Percentiles rank a stretch among this genome's conserved stretches.
phyloP scores from a whole-genome alignment of 306 rosid genomes.

The Prunus fruticosa region DNA sequence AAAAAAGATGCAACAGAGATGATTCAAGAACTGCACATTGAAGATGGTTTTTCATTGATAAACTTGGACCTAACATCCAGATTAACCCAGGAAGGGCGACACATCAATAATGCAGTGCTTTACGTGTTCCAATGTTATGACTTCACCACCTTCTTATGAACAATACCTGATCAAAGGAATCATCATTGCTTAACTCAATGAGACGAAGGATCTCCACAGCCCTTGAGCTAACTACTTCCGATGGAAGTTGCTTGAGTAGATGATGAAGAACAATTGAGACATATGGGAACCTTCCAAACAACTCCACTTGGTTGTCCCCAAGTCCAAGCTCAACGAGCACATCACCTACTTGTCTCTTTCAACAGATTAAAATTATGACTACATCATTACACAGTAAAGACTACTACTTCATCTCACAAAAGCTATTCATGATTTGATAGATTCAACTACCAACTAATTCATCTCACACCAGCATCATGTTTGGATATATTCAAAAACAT shows the following conservation, averaged over 20 bases:
- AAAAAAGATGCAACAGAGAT: slow-evolving; percentile 9
- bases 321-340: slow-evolving; percentile 74
- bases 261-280: slow-evolving; percentile 79
- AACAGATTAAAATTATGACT: slow-evolving; percentile 5
- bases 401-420: background rate
- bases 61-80: background rate
- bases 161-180: slow-evolving; percentile 74
- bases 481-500: slow-evolving; percentile 15
- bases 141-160: slow-evolving; percentile 10
- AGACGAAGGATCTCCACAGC: slow-evolving; percentile 63
- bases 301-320: slow-evolving; percentile 48
- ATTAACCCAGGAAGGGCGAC: slow-evolving; percentile 1
- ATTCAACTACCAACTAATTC: background rate
- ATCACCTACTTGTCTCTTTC: slow-evolving; percentile 49
- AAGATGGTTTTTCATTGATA: background rate
- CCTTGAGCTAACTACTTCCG: slow-evolving; percentile 53
- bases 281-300: slow-evolving; percentile 48
- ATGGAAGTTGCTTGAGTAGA: slow-evolving; percentile 82
- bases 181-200: slow-evolving; percentile 69
- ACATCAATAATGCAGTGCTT: slow-evolving; percentile 15
- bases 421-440: background rate
- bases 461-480: background rate
- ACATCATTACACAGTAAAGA: slow-evolving; percentile 5
- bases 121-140: background rate
- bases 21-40: background rate